Evolutionary conservation across 768 basidiomycete genomes (phyloP).

Genomic region (Cyclocybe cylindracea): DNA sequence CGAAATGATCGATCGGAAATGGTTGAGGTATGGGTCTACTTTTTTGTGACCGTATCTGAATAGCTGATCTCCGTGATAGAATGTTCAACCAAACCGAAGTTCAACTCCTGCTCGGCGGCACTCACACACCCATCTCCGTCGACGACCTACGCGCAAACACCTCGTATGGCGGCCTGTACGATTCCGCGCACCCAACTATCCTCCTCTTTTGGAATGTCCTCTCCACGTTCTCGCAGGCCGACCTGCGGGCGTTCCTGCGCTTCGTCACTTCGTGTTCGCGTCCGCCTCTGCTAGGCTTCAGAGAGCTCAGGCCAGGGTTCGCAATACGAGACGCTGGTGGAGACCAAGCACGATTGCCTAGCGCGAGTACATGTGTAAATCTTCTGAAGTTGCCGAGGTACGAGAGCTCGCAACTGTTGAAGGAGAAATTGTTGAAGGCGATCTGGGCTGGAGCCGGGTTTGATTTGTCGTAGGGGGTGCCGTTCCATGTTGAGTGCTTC

Average conservation of each 20-base stretch:
- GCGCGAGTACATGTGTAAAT: conserved; percentile 89
- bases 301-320: conserved; percentile 85
- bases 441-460: conserved; percentile 91
- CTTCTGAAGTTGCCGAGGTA: conserved; percentile 86
- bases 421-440: conserved; percentile 80
- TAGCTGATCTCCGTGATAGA: conserved; percentile 35
- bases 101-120: conserved; percentile 88
- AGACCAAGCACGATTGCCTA: conserved; percentile 72
- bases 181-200: conserved; percentile 74
- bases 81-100: conserved; percentile 99
- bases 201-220: conserved; percentile 85
- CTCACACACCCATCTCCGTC: conserved; percentile 81
- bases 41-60: neutral
- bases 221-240: conserved; percentile 75
- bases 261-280: conserved; percentile 94
- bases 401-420: conserved; percentile 59
- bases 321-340: conserved; percentile 80
- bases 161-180: conserved; percentile 80
- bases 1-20: conserved; percentile 90
- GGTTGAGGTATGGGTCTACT: conserved; percentile 59
- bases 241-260: conserved; percentile 74
- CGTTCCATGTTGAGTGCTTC: neutral
- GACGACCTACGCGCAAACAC: conserved; percentile 79
- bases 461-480: conserved; percentile 69
- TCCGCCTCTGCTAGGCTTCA: conserved; percentile 89